Evolutionary conservation across 306 rosid genomes (phyloP), one percentile per base, ranked within the genome.

Genomic region (Fagus sylvatica): DNA sequence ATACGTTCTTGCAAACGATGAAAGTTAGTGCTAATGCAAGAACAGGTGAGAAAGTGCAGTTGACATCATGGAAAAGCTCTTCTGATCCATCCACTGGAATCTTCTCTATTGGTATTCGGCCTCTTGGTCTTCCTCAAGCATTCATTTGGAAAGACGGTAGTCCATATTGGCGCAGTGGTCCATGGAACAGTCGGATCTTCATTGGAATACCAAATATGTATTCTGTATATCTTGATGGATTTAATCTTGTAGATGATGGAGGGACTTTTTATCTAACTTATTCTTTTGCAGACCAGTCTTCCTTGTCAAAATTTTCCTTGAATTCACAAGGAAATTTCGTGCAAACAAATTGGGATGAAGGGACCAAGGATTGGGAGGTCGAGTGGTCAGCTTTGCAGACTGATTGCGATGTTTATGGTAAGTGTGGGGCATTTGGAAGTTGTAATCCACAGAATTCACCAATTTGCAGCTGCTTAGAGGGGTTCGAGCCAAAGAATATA

Each of bases 91-190:
- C 90, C 0, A 40, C 33, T 1, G 88, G 93, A 0, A 43, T 19
- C 30, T 84, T 78, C 71, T 53, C 75, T 10, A 36, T 6, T 22
- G 64, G 80, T 15, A 43, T 87, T 36, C 72, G n/a, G 84, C 62
- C 77, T 16, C 51, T 69, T 49, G 62, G n/a, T 53, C 86, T 82
- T 30, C 79, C 90, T 4, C 84, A 90, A 65, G 74, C 60, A 19
- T 82, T 85, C 53, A 46, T 85, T 6, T 82, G 87, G 90, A 64
- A 87, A 69, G 83, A 74, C 16, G 77, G 83, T 40, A 55, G 39
- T 2, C 91, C 88, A 4, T 73, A 9, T 55, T 88, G 85, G 87
- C 72, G 94, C 41, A 84, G 81, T 59, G 90, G 94, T 53, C 92
- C 83, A 3, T 88, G 92, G 92, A 85, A 81, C 62, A 74, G 78